phyloP scores from a whole-genome alignment of 345 rosid species.

The Acer campestre region DNA sequence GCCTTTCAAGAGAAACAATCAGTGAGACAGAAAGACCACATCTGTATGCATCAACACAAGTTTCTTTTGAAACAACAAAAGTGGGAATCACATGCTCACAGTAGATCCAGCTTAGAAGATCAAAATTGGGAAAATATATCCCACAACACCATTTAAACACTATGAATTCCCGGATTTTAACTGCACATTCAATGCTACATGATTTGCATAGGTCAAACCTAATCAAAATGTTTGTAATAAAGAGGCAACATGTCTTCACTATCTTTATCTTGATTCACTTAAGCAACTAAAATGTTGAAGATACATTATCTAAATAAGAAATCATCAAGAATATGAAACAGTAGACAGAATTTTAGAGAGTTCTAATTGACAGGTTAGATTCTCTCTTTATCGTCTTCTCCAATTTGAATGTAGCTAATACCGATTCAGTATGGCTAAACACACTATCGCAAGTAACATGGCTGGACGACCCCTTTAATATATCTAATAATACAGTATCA shows the following conservation, averaged over 20 bases:
- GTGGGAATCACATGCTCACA: too few relatives aligned
- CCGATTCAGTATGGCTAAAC: conserved; percentile 55
- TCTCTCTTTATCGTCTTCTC: conserved; percentile 46
- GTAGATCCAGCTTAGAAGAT: too few relatives aligned
- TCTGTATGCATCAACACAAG: too few relatives aligned
- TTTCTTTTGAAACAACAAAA: too few relatives aligned
- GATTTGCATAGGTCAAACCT: neutral
- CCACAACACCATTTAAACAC: neutral
- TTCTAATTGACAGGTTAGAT: conserved; percentile 15
- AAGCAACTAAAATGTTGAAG: neutral
- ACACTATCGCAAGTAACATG: conserved; percentile 31
- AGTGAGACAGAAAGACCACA: neutral
- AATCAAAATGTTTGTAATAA: neutral
- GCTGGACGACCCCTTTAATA: conserved; percentile 60
- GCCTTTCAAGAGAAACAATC: too few relatives aligned
- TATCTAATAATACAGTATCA: conserved; percentile 58
- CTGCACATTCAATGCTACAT: neutral
- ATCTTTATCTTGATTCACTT: neutral
- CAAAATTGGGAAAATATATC: neutral
- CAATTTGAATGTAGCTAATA: conserved; percentile 81
- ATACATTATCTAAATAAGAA: neutral
- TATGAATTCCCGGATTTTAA: neutral
- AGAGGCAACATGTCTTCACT: neutral
- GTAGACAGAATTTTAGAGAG: conserved; percentile 1
- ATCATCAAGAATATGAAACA: neutral